A percentile compares a stretch with the other conserved stretches of the same genome.
These are phyloP conservation scores for Calvatia gigantea DNA, from an alignment of 768 basidiomycete genomes.

Conservation along the genomic window DNA sequence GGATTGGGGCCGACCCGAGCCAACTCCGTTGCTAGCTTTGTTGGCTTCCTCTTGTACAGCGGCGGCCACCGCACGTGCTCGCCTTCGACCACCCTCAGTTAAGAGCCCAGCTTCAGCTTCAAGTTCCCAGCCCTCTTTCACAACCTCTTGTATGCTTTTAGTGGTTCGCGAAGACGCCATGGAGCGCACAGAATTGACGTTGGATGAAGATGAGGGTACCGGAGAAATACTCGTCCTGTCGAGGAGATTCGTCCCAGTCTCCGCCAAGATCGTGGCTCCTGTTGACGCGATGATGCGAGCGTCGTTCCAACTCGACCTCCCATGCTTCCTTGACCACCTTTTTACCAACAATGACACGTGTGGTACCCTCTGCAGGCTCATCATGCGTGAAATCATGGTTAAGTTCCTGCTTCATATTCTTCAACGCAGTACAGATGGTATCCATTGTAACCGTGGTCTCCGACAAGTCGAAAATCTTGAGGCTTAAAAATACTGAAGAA, in stretches of 20 bases:
- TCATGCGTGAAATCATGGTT: conserved; percentile 53
- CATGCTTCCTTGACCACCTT: conserved; percentile 68
- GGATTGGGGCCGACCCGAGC: conserved; percentile 14
- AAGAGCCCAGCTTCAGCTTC: conserved; percentile 73
- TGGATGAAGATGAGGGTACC: conserved; percentile 4
- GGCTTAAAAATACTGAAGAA: conserved; percentile 39
- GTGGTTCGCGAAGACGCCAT: conserved; percentile 11
- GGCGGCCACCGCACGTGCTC: conserved; percentile 55
- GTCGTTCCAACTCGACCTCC: conserved; percentile 73
- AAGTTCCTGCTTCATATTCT: conserved; percentile 45
- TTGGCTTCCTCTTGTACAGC: conserved; percentile 21
- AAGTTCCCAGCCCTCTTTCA: conserved; percentile 77
- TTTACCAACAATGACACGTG: conserved; percentile 66
- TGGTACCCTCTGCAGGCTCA: conserved; percentile 47
- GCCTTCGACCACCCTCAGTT: conserved; percentile 70
- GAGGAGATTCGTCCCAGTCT: conserved; percentile 25
- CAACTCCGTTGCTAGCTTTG: not conserved
- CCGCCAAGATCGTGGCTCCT: conserved; percentile 26
- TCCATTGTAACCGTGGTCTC: conserved; percentile 56
- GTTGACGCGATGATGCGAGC: conserved; percentile 36
- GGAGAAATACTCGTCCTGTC: conserved; percentile 12
- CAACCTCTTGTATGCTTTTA: conserved; percentile 25
- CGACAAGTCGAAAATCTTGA: conserved; percentile 61
- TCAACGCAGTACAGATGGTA: conserved; percentile 41
- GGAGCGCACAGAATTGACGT: conserved; percentile 5